These are phyloP conservation scores for Cyclotella atomus DNA, from an alignment of 108 stramenopile genomes.

Conservation along the genomic window DNA sequence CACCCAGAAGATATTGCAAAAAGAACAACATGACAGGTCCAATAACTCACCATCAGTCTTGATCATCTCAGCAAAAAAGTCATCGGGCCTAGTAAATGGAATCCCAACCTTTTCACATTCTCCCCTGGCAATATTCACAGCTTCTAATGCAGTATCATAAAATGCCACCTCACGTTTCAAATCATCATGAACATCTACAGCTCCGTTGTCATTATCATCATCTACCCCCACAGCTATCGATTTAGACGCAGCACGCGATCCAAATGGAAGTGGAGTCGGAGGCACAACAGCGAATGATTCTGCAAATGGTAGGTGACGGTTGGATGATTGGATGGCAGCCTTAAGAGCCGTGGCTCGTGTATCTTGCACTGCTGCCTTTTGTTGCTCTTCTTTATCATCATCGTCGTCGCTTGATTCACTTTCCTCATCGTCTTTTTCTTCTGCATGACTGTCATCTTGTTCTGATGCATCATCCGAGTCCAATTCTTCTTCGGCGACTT, in stretches of 20 bases:
- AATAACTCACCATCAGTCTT: conserved; percentile 95
- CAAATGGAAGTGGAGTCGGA: conserved; percentile 75
- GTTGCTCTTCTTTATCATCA: conserved; percentile 19
- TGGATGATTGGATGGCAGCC: conserved; percentile 15
- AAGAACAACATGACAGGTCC: conserved; percentile 3
- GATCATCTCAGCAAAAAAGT: conserved; percentile 99
- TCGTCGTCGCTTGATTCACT: neutral
- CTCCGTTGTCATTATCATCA: conserved; percentile 43
- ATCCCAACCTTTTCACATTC: conserved; percentile 64
- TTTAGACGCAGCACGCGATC: neutral
- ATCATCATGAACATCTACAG: conserved; percentile 94
- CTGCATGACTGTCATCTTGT: conserved; percentile 12
- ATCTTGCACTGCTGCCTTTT: neutral
- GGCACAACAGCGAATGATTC: conserved; percentile 81
- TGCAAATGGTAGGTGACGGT: conserved; percentile 65
- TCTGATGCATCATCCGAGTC: conserved; percentile 24
- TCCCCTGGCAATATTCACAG: conserved; percentile 75
- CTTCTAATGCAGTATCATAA: conserved; percentile 93
- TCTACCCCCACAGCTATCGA: conserved; percentile 13
- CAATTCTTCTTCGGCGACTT: neutral
- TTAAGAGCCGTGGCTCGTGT: conserved; percentile 22
- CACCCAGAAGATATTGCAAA: no score
- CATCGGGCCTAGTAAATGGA: conserved; percentile 90
- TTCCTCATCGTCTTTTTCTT: conserved; percentile 7
- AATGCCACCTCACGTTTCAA: conserved; percentile 95